Base-by-base conservation (phyloP, 805 yeast species). In the Kodamaea jinghongensis region DNA sequence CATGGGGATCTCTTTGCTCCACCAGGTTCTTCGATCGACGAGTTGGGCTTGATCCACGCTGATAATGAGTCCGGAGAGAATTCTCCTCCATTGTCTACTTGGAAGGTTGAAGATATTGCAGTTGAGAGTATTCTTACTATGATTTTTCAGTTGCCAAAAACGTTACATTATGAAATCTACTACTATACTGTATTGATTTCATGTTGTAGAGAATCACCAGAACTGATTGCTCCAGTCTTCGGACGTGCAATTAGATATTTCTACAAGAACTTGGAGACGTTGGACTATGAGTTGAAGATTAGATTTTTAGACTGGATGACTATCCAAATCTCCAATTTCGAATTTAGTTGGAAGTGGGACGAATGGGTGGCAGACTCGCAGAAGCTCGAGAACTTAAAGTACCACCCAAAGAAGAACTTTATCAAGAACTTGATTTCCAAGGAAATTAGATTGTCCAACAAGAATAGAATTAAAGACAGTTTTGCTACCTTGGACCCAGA, bases 291-390 rank as follows among this genome's bases (percentile, higher is more conserved):
- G 60, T 66, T 86, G 38, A 75, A 81, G 47, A 71, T 78, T 44
- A 71, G 90, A 44, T 85, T 78, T 49, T 69, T 87, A 52, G 91
- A 86, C 61, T 93, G 98, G 98, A 82, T 95, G 70, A 75, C 95
- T 1, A 82, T 86, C 41, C 99, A 93, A 63, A 77, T 93, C 59
- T 85, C 95, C 53, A 93, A 91, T 58, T 93, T 91, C 61, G 89
- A 85, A 42, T 93, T 87, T 64, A 86, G 90, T 27, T 93, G 99
- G 99, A 88, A 89, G 56, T 93, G 99, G 99, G 79, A 78, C 47
- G 98, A 90, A 60, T 93, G 99, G 99, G 78, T 74, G 17, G 64
- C 61, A 2, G 86, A 81, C 51, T 72, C 82, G 0, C 51, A 57
- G n/a, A 60, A 58, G 33, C 72, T 68, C 34, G 61, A 67, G 6